Evolutionary conservation across 768 basidiomycete genomes (phyloP).

Genomic region (Termitomyces eurrhizus): DNA sequence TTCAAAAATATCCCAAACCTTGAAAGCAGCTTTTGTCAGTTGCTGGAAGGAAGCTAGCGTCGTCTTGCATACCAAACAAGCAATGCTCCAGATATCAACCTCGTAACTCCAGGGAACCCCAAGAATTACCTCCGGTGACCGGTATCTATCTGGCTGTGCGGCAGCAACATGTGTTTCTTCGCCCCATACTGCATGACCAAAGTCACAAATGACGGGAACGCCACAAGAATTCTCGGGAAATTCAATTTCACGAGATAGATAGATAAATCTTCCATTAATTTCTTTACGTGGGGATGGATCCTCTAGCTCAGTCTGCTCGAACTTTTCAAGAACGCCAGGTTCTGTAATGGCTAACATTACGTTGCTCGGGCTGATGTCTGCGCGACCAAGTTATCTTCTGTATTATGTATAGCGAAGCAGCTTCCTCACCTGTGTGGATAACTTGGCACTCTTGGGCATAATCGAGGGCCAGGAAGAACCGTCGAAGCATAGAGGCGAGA

Average conservation of each 20-base stretch:
- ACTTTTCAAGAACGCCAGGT: neutral
- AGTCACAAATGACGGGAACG: constrained; percentile 18
- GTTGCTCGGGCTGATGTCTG: neutral
- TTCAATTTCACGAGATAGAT: constrained; percentile 8
- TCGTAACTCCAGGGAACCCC: constrained; percentile 20
- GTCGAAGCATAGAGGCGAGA: neutral
- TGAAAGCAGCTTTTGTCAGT: neutral
- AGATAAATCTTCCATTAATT: constrained; percentile 10
- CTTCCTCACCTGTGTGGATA: neutral
- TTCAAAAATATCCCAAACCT: constrained; percentile 7
- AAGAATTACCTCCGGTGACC: constrained; percentile 27
- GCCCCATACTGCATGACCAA: constrained; percentile 18
- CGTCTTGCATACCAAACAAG: constrained; percentile 19
- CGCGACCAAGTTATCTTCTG: neutral
- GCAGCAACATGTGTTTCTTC: constrained; percentile 3
- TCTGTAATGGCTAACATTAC: neutral
- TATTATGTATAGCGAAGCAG: neutral
- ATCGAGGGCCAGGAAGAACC: neutral
- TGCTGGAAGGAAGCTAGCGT: neutral
- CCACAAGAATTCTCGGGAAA: constrained; percentile 1
- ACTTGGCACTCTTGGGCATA: neutral
- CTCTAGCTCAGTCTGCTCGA: constrained; percentile 14
- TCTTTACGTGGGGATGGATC: constrained; percentile 15
- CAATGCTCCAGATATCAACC: constrained; percentile 30
- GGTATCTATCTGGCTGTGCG: constrained; percentile 23